Percentiles rank a stretch among this genome's conserved stretches.
Conservation (phyloP, 345 rosid species). For the Populus nigra region DNA sequence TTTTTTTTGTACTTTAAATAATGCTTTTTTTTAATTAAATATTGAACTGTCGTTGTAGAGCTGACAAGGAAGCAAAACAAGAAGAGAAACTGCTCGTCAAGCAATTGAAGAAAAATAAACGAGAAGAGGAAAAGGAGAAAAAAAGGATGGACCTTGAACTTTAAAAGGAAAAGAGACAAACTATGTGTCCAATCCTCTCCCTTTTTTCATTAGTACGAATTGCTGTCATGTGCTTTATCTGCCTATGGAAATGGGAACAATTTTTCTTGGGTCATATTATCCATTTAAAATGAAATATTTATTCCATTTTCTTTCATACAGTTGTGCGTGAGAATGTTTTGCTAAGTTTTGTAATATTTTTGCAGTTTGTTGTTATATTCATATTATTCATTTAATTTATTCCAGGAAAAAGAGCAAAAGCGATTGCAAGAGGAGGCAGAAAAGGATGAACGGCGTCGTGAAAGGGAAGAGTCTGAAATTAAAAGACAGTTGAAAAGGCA, state of each 20-base stretch:
- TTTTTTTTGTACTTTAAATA: neutral
- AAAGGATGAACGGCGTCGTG: constrained; percentile 52
- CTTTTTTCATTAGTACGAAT: neutral
- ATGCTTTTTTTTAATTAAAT: neutral
- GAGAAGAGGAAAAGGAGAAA: constrained; percentile 72
- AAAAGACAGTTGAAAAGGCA: constrained; percentile 59
- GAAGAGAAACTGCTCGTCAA: constrained; percentile 60
- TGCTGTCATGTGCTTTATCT: no score
- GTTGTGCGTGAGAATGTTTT: neutral
- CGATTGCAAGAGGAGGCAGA: constrained; percentile 54
- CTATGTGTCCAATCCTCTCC: constrained; percentile 33
- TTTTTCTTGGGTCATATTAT: neutral
- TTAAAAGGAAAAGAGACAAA: constrained; percentile 57
- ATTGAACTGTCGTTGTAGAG: constrained; percentile 36
- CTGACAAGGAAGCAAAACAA: constrained; percentile 53
- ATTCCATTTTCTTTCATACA: no score
- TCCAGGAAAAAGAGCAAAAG: constrained; percentile 74
- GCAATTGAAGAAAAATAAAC: constrained; percentile 67
- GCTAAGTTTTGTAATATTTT: neutral
- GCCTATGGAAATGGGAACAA: neutral
- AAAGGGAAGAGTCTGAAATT: constrained; percentile 63
- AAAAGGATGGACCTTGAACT: constrained; percentile 64
- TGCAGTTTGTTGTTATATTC: neutral
- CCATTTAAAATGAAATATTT: no score
- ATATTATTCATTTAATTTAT: neutral